Conservation (phyloP, 108 stramenopile genomes). For the Skeletonema menzelii region DNA sequence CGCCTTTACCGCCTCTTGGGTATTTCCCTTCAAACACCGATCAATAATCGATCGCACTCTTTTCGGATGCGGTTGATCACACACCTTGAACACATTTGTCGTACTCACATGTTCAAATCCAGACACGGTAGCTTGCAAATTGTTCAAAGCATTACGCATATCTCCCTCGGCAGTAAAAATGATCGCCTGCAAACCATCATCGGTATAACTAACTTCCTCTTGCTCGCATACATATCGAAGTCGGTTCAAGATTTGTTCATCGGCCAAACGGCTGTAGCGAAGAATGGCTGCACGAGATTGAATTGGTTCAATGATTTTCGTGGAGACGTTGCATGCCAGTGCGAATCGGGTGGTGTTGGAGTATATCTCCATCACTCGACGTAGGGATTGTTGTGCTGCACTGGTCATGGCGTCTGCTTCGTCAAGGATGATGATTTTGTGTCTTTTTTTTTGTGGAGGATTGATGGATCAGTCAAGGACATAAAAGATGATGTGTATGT, state of each 20-base stretch:
- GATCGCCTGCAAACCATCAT: constrained; percentile 94
- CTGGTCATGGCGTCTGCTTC: constrained; percentile 99
- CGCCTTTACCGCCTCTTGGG: constrained; percentile 57
- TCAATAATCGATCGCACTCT: constrained; percentile 83
- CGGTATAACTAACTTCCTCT: constrained; percentile 84
- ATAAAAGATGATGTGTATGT: background rate
- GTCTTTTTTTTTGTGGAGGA: constrained; percentile 37
- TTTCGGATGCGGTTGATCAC: constrained; percentile 99
- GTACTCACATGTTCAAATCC: constrained; percentile 91
- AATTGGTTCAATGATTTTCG: constrained; percentile 99
- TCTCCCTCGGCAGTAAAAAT: constrained; percentile 99
- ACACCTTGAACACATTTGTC: constrained; percentile 95
- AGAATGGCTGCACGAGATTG: constrained; percentile 98
- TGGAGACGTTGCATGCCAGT: constrained; percentile 96
- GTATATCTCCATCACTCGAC: constrained; percentile 98
- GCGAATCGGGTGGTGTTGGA: constrained; percentile 98
- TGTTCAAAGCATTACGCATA: constrained; percentile 98
- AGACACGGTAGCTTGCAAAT: constrained; percentile 90
- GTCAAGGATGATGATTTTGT: constrained; percentile 99
- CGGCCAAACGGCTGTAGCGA: constrained; percentile 88
- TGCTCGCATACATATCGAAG: constrained; percentile 86
- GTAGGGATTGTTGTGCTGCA: constrained; percentile 97
- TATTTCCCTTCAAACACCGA: constrained; percentile 59
- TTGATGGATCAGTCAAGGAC: background rate
- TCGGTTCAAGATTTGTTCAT: constrained; percentile 90